These are phyloP conservation scores for Ustilago shanxiensis DNA, from an alignment of 1,284 basidiomycete genomes.

Conservation along the genomic window DNA sequence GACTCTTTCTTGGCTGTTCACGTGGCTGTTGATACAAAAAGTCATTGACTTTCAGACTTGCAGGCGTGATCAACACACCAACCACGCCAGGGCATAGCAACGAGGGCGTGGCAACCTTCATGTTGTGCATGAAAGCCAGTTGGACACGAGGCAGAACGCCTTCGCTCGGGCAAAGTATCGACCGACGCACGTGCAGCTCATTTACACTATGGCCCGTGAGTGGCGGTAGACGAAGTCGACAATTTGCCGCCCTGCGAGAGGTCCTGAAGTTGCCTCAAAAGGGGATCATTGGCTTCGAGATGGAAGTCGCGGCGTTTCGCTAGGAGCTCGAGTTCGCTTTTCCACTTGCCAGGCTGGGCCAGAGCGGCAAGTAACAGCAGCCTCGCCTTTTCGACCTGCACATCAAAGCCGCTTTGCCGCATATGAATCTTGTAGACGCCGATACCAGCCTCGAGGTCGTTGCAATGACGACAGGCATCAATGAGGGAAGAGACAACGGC, in stretches of 20 bases:
- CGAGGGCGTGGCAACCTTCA: not conserved
- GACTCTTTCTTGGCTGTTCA: not conserved
- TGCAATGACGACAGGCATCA: conserved; percentile 27
- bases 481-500: conserved; percentile 24
- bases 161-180: not conserved
- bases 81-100: not conserved
- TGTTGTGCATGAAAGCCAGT: not conserved
- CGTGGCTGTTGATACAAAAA: not conserved
- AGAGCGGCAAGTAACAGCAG: conserved; percentile 27
- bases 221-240: not conserved
- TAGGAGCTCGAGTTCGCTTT: conserved; percentile 17
- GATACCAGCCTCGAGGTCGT: conserved; percentile 21
- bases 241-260: conserved; percentile 3
- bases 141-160: not conserved
- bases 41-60: not conserved
- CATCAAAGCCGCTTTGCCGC: conserved; percentile 12
- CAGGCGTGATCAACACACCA: not conserved
- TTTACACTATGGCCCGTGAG: conserved; percentile 7
- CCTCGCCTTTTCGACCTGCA: conserved; percentile 21
- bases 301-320: not conserved
- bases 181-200: not conserved
- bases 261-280: conserved; percentile 19
- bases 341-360: conserved; percentile 19
- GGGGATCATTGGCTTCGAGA: conserved; percentile 7
- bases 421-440: conserved; percentile 18